Conservation (phyloP, 176 grass and related monocot species). For the Hordeum vulgare region DNA sequence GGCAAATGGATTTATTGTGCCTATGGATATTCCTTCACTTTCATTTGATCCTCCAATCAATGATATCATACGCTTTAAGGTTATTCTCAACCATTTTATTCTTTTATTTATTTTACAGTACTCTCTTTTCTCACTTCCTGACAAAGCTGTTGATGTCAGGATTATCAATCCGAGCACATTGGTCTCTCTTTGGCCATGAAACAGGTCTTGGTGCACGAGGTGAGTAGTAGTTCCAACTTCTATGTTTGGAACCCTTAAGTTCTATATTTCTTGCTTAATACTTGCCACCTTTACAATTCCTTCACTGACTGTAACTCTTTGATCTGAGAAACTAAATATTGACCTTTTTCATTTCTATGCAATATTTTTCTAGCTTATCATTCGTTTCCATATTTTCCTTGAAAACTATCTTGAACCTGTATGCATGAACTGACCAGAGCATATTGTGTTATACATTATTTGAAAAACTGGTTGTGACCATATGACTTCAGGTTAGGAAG, state of each 20-base stretch:
- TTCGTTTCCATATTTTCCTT: neutral
- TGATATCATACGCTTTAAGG: constrained; percentile 80
- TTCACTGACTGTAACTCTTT: neutral
- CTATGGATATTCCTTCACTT: constrained; percentile 51
- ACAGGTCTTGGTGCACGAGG: constrained; percentile 87
- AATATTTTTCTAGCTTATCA: neutral
- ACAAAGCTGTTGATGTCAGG: constrained; percentile 48
- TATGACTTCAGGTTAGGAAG: neutral
- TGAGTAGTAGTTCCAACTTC: constrained; percentile 24
- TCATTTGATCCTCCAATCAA: constrained; percentile 62
- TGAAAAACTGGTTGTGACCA: neutral
- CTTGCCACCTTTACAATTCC: constrained; percentile 3
- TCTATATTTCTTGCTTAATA: constrained; percentile 12
- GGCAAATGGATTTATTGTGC: constrained; percentile 39
- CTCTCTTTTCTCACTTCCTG: constrained; percentile 25
- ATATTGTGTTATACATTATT: neutral
- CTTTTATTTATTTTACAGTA: constrained; percentile 16
- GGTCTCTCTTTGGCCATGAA: constrained; percentile 70
- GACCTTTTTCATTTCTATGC: neutral
- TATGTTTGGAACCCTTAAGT: constrained; percentile 7
- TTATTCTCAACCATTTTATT: constrained; percentile 19
- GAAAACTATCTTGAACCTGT: constrained; percentile 8
- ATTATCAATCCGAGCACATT: constrained; percentile 63
- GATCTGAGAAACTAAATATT: neutral
- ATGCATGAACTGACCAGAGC: neutral